phyloP scores from a whole-genome alignment of 1,284 basidiomycete species.

The Cryptococcus sp. region DNA sequence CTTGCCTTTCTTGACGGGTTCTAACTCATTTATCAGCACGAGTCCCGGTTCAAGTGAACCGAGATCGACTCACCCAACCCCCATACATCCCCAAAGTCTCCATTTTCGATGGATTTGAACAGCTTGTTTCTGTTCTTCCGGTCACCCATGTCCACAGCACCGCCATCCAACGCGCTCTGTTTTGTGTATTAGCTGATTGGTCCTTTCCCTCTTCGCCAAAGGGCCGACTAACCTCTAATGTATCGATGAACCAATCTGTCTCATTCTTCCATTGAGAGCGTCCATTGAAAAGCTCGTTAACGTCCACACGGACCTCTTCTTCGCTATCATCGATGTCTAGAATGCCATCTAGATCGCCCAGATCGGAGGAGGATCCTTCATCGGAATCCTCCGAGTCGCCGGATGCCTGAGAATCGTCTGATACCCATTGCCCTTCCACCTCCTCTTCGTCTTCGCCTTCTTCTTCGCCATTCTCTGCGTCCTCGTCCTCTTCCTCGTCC shows the following conservation, averaged over 20 bases:
- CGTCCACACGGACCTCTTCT: conserved; percentile 27
- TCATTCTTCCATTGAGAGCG: conserved; percentile 59
- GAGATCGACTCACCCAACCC: conserved; percentile 34
- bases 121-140: conserved; percentile 62
- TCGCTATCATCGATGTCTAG: conserved; percentile 28
- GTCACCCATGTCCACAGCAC: conserved; percentile 54
- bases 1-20: conserved; percentile 36
- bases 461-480: conserved; percentile 10
- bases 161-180: conserved; percentile 60
- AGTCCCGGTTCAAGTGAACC: conserved; percentile 11
- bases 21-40: conserved; percentile 23
- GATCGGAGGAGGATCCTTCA: conserved; percentile 11
- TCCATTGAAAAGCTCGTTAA: conserved; percentile 17
- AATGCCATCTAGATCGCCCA: conserved; percentile 20
- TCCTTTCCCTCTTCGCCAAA: not conserved
- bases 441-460: conserved; percentile 16
- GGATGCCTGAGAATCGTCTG: not conserved
- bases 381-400: conserved; percentile 15
- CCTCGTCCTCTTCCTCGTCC: conserved; percentile 13
- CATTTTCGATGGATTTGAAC: conserved; percentile 66
- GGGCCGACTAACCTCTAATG: conserved; percentile 60
- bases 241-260: conserved; percentile 66
- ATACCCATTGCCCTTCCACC: conserved; percentile 1
- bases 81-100: conserved; percentile 59
- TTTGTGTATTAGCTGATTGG: not conserved